Base-by-base conservation (phyloP, 345 rosid genomes). In the Salix caprea region DNA sequence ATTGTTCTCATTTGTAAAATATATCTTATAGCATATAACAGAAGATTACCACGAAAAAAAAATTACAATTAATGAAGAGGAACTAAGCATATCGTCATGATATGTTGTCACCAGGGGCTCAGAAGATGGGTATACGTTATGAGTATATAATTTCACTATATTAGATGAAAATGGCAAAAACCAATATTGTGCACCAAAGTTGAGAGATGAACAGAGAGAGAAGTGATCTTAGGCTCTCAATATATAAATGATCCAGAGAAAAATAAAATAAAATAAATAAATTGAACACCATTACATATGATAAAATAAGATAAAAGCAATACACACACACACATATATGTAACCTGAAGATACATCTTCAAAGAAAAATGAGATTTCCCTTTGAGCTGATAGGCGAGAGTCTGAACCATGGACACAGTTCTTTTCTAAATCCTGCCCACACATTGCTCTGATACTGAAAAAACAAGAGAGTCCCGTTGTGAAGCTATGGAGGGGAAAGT, bases 381-480 rank as follows among this genome's bases (percentile, higher is more conserved):
- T 87, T 83, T 82, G 83, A 71, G 94, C 96, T 23, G 96, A 94
- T 74, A 81, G 76, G 66, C 78, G 75, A 60, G 98, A 94, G 86
- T 94, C 97, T 0, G 97, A 94, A 74, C 98, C 97, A 76, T 90
- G 97, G 64, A 92, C 89, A 72, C 95, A 94, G 62, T 94, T 94
- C 67, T 78, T 86, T 81, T 90, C 89, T 6, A 77, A 85, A 86
- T 91, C 88, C 44, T 79, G 68, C 48, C 98, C 95, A 39, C 95
- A 91, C 75, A 91, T 83, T 77, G 97, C 97, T 84, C 97, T 87
- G 68, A 94, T 84, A 82, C 96, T 94, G 83, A 69, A 83, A 69
- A 83, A 72, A 65, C 65, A 61, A 64, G 46, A 72, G n/a, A 50
- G 3, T 50, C 9, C n/a, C 1, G 4, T 18, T 6, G 9, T 5